These are phyloP conservation scores for Saussurea involucrata DNA, from an alignment of 129 eudicot genomes.

Conservation along the genomic window DNA sequence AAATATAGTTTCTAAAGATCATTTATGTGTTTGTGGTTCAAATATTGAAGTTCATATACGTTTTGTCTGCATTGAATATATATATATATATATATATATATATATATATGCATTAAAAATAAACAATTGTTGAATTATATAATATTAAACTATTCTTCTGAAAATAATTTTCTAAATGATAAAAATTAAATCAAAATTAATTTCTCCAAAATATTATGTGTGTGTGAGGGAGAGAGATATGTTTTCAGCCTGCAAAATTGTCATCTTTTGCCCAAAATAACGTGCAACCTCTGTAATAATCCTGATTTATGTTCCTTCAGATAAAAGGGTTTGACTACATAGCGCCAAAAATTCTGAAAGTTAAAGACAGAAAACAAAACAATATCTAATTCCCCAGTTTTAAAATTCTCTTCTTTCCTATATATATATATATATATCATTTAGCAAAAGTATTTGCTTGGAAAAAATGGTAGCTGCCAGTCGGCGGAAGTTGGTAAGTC, in stretches of 20 bases:
- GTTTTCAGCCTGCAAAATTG: neutral
- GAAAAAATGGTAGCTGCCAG: neutral
- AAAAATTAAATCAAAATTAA: neutral
- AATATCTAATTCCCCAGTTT: neutral
- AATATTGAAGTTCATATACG: too few relatives aligned
- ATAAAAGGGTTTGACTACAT: neutral
- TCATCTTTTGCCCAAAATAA: slow-evolving; percentile 1
- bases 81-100: too few relatives aligned
- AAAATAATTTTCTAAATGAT: neutral
- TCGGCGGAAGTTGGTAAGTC: neutral
- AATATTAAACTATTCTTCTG: neutral
- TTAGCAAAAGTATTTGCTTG: neutral
- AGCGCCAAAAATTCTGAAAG: neutral
- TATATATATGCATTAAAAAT: too few relatives aligned
- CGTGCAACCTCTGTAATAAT: slow-evolving; percentile 2
- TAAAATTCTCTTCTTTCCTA: neutral
- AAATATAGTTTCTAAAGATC: neutral
- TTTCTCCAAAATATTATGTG: too few relatives aligned
- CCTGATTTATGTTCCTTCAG: neutral
- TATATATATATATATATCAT: too few relatives aligned
- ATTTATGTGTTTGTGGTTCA: too few relatives aligned
- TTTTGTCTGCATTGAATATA: too few relatives aligned
- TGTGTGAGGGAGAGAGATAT: neutral
- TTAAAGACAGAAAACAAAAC: neutral
- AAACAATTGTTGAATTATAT: too few relatives aligned